phyloP scores from a whole-genome alignment of 179 eudicot genomes.

The Heliamphora pulchella region DNA sequence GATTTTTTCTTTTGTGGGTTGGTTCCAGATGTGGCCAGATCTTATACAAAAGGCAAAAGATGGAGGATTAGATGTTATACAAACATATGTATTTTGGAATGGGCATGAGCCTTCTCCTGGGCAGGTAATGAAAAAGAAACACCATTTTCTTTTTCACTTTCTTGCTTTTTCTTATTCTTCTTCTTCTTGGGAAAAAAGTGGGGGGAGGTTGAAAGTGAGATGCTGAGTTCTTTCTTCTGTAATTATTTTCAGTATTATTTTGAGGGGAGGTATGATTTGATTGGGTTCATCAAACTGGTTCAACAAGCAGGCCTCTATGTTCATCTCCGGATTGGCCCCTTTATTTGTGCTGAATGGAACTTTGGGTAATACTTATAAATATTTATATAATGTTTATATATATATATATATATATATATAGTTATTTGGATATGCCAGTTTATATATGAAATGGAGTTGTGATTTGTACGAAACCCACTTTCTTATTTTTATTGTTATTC shows the following conservation, averaged over 20 bases:
- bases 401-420: background rate
- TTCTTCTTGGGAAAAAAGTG: background rate
- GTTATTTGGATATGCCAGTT: too few species aligned
- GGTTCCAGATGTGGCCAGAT: conserved; percentile 83
- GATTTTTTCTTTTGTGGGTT: conserved; percentile 7
- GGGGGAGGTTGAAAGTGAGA: background rate
- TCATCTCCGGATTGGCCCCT: conserved; percentile 81
- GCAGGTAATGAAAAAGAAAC: conserved; percentile 29
- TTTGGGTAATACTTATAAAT: conserved; percentile 45
- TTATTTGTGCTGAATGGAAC: conserved; percentile 85
- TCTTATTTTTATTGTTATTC: too few species aligned
- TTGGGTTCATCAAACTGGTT: conserved; percentile 51
- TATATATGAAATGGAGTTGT: too few species aligned
- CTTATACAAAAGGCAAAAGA: conserved; percentile 72
- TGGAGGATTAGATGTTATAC: conserved; percentile 75
- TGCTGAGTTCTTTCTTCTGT: background rate
- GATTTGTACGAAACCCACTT: too few species aligned
- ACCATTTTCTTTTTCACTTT: background rate
- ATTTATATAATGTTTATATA: background rate
- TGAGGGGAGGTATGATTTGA: conserved; percentile 71
- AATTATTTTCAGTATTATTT: conserved; percentile 52
- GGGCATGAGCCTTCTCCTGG: conserved; percentile 87
- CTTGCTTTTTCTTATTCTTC: background rate
- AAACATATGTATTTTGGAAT: conserved; percentile 91
- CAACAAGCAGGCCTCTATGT: conserved; percentile 76